Percentiles rank a stretch among this genome's conserved stretches.
Evolutionary conservation across 192 early-diverging fungal genomes (phyloP).

Genomic region (Coemansia sp.): DNA sequence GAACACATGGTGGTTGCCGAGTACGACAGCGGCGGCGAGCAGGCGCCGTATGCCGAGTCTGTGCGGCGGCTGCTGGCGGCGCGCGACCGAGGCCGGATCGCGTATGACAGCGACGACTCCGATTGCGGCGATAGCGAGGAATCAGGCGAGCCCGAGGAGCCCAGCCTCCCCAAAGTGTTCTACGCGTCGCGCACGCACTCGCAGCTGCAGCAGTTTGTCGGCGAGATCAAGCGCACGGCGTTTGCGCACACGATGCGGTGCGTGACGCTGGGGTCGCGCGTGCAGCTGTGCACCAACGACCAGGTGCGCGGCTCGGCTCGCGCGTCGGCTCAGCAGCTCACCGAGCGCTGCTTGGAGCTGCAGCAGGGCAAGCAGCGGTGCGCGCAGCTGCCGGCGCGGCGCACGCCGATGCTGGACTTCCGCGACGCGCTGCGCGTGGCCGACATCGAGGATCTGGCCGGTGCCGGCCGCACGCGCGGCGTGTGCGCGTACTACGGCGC

Average conservation of each 20-base stretch:
- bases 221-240: constrained; percentile 76
- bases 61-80: constrained; percentile 55
- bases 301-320: constrained; percentile 32
- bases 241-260: constrained; percentile 55
- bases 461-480: constrained; percentile 53
- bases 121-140: constrained; percentile 23
- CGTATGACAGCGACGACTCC: constrained; percentile 14
- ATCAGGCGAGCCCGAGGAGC: constrained; percentile 46
- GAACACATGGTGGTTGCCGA: not conserved
- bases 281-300: constrained; percentile 79
- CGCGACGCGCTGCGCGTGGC: constrained; percentile 52
- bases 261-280: constrained; percentile 76
- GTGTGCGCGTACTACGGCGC: constrained; percentile 86
- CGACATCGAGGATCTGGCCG: constrained; percentile 86
- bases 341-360: constrained; percentile 82
- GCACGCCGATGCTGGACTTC: constrained; percentile 56
- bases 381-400: constrained; percentile 48
- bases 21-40: constrained; percentile 37
- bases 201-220: constrained; percentile 84
- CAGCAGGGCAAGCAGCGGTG: constrained; percentile 56
- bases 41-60: constrained; percentile 55
- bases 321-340: constrained; percentile 46
- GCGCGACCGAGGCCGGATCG: constrained; percentile 12
- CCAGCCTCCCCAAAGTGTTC: constrained; percentile 43
- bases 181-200: constrained; percentile 84